These are phyloP conservation scores for Mortierella sp. DNA, from an alignment of 371 early-diverging fungal species.

Conservation along the genomic window DNA sequence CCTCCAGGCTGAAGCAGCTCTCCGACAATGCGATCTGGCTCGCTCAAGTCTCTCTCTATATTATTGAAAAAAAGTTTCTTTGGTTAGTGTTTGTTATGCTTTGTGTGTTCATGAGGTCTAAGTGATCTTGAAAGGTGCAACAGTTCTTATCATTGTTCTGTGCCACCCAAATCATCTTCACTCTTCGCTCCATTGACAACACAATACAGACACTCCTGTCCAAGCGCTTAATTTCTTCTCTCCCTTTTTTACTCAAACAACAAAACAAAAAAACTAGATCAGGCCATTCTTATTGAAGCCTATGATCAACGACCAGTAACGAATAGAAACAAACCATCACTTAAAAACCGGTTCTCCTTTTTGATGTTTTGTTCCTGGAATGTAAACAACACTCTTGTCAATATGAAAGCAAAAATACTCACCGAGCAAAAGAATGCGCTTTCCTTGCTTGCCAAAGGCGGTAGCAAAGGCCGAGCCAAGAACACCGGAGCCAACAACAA, in stretches of 20 bases:
- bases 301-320: not conserved
- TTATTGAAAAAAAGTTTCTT: not conserved
- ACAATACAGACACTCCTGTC: not conserved
- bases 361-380: not conserved
- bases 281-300: conserved; percentile 3
- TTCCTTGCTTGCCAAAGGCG: conserved; percentile 79
- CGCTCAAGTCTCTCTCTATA: conserved; percentile 87
- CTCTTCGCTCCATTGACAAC: not conserved
- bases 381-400: conserved; percentile 56
- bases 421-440: conserved; percentile 80
- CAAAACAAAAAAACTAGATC: not conserved
- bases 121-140: not conserved
- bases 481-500: conserved; percentile 94
- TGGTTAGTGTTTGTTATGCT: not conserved
- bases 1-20: conserved; percentile 97
- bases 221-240: not conserved
- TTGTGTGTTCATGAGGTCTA: not conserved
- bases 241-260: too few relatives aligned
- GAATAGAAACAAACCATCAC: not conserved
- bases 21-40: conserved; percentile 97
- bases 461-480: conserved; percentile 89
- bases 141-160: not conserved
- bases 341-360: not conserved
- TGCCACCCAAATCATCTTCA: not conserved
- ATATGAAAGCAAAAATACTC: conserved; percentile 17